Base-by-base conservation (phyloP, 306 rosid genomes). In the Mimosa bimucronata region DNA sequence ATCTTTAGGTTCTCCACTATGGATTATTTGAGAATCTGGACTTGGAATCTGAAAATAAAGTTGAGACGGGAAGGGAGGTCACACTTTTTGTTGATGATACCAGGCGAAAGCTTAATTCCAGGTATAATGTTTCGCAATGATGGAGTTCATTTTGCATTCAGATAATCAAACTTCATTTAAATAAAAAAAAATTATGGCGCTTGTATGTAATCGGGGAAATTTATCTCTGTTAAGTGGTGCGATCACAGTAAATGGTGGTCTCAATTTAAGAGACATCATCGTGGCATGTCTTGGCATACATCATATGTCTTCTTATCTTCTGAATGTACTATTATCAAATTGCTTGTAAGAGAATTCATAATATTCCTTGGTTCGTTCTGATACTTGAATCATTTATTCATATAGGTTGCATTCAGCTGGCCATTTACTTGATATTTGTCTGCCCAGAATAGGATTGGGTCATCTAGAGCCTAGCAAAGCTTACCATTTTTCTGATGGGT, bases 401-500 rank as follows among this genome's bases (percentile, higher is more conserved):
- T 71, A 28, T 70, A 92, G 92, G 88, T 64, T 92, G 86, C 97
- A 93, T 67, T 90, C 96, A 16, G 94, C 97, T 1, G 92, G 94
- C 55, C 92, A 91, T 88, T 84, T 93, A 86, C 86, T 93, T 73
- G 97, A 93, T 83, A 23, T 71, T 37, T 93, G 97, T 70, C 81
- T 87, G 73, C 76, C 83, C 66, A 89, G 81, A 83, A 65, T 81
- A 60, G 94, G 96, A 76, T 83, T 88, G 77, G 89, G 85, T 31
- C 87, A 91, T 80, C 68, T 92, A 75, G 87, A 91, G 85, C 88
- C 94, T 7, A 78, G 83, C 73, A 92, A 92, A 85, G 91, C 92
- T 71, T 89, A 91, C 89, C 96, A 92, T 88, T 92, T 92, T 78
- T 74, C 90, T 72, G 91, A 91, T 83, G 97, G 97, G 97, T 92